phyloP scores from a whole-genome alignment of 176 grass and related monocot species.

The Aechmea fasciata region DNA sequence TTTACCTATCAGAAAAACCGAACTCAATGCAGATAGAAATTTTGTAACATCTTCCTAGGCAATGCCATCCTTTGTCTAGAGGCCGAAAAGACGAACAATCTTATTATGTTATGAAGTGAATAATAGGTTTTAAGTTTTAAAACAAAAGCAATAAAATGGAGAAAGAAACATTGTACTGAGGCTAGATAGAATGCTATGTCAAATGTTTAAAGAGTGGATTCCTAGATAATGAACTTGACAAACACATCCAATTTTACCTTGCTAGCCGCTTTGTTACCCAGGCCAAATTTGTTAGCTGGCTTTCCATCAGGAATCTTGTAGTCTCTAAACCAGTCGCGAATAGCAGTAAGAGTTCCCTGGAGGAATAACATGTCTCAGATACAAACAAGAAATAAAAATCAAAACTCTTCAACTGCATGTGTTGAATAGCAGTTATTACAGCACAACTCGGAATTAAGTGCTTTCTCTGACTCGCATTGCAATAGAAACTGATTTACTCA shows the following conservation, averaged over 20 bases:
- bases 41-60: not conserved
- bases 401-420: not conserved
- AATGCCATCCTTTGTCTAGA: not conserved
- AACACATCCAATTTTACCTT: slow-evolving; percentile 44
- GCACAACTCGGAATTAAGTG: not conserved
- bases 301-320: slow-evolving; percentile 99
- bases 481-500: not conserved
- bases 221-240: slow-evolving; percentile 2
- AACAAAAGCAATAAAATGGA: not conserved
- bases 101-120: not conserved
- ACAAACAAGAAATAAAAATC: no score
- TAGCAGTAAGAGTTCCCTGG: slow-evolving; percentile 89
- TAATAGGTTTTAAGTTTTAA: not conserved
- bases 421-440: slow-evolving; percentile 18
- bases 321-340: slow-evolving; percentile 98
- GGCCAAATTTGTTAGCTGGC: slow-evolving; percentile 83
- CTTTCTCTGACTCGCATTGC: not conserved
- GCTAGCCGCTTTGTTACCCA: slow-evolving; percentile 76
- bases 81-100: no score
- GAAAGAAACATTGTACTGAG: not conserved
- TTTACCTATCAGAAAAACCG: not conserved
- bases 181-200: not conserved
- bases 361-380: not conserved
- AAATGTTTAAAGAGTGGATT: slow-evolving; percentile 2
- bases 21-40: not conserved